Percentiles rank a stretch among this genome's conserved stretches.
These are phyloP conservation scores for Ceratocystis harringtonii DNA, from an alignment of 2,329 filamentous ascomycete species.

Conservation along the genomic window DNA sequence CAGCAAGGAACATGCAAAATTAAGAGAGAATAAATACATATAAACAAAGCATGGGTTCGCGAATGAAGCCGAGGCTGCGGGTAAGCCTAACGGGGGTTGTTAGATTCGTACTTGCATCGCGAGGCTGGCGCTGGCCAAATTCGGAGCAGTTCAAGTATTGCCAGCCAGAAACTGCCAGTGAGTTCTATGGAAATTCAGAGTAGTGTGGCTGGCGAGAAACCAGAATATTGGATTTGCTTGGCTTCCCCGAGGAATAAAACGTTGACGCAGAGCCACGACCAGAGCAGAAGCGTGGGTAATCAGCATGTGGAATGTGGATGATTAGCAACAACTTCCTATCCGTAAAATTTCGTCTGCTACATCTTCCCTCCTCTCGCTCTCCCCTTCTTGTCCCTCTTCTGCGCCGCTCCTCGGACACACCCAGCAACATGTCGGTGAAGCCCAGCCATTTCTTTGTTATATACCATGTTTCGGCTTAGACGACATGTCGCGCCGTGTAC, in stretches of 20 bases:
- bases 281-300: too few relatives aligned
- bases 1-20: neutral
- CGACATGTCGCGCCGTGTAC: slow-evolving; percentile 1
- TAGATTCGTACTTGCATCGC: neutral
- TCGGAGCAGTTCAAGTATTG: neutral
- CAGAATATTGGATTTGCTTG: neutral
- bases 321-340: too few relatives aligned
- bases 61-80: neutral
- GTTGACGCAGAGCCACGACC: too few relatives aligned
- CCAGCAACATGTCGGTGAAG: neutral
- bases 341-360: too few relatives aligned
- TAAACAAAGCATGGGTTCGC: neutral
- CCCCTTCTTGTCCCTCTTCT: neutral
- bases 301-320: too few relatives aligned
- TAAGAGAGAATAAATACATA: neutral
- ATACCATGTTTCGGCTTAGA: neutral
- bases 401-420: neutral
- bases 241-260: neutral
- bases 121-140: neutral
- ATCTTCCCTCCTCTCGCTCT: too few relatives aligned
- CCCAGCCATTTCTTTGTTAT: neutral
- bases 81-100: neutral
- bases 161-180: neutral
- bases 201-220: neutral
- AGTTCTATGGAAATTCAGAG: neutral